Evolutionary conservation across 129 eudicot species (phyloP).

Genomic region (Arctium minus): DNA sequence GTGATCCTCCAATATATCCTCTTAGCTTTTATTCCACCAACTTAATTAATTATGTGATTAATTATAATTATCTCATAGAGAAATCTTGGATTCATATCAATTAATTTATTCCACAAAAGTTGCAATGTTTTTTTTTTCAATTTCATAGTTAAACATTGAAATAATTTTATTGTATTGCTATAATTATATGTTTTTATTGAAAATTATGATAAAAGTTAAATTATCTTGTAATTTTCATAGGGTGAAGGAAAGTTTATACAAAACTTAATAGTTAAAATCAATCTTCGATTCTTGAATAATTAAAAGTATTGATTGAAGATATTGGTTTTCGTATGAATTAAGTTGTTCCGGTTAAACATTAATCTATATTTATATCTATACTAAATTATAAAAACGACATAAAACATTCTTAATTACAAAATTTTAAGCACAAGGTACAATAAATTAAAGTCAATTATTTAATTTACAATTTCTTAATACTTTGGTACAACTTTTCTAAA

Average conservation of each 20-base stretch:
- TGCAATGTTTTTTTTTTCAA: not conserved
- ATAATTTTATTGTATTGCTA: not conserved
- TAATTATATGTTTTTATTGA: too few relatives aligned
- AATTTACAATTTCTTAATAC: too few relatives aligned
- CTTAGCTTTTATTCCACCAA: not conserved
- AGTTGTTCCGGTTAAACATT: not conserved
- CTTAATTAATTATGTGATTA: not conserved
- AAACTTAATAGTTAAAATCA: not conserved
- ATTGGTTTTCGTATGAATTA: not conserved
- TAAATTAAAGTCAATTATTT: too few relatives aligned
- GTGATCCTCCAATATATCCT: not conserved
- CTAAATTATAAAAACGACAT: too few relatives aligned
- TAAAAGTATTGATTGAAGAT: not conserved
- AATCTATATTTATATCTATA: too few relatives aligned
- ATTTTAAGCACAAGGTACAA: too few relatives aligned
- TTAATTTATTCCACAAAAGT: not conserved
- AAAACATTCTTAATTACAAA: too few relatives aligned
- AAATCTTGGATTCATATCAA: not conserved
- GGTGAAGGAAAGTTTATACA: constrained; percentile 5
- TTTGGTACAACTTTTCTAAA: too few relatives aligned
- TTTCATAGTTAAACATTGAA: not conserved
- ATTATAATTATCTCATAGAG: not conserved
- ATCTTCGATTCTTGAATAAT: not conserved
- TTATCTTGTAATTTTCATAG: not conserved
- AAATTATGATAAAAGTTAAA: not conserved